These are phyloP conservation scores for Cubamyces lactineus DNA, from an alignment of 768 basidiomycete genomes.

Conservation along the genomic window DNA sequence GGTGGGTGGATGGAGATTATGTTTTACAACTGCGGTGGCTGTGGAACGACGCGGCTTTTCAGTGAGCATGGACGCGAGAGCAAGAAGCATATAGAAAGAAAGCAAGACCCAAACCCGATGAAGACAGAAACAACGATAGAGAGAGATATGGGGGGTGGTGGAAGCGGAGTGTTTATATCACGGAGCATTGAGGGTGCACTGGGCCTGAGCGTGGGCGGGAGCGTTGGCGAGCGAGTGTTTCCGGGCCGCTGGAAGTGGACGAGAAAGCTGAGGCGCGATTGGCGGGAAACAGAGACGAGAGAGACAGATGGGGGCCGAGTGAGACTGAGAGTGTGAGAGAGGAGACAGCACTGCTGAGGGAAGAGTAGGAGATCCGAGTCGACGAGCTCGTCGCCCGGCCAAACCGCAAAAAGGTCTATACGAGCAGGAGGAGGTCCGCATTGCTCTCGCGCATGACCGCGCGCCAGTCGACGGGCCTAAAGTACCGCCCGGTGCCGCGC, in stretches of 20 bases:
- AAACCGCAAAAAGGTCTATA: slow-evolving; percentile 41
- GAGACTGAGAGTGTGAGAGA: too few species aligned
- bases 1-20: slow-evolving; percentile 4
- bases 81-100: neutral
- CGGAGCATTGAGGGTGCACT: too few species aligned
- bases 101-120: slow-evolving; percentile 9
- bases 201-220: too few species aligned
- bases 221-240: too few species aligned
- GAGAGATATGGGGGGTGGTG: neutral
- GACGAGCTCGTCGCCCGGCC: too few species aligned
- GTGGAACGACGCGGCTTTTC: slow-evolving; percentile 15
- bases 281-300: too few species aligned
- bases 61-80: slow-evolving; percentile 13
- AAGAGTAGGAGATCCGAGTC: too few species aligned
- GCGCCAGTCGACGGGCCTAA: slow-evolving; percentile 62
- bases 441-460: slow-evolving; percentile 48
- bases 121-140: neutral
- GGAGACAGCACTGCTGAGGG: too few species aligned
- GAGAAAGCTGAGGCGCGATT: too few species aligned
- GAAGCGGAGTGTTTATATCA: slow-evolving; percentile 40
- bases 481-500: slow-evolving; percentile 21
- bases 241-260: too few species aligned
- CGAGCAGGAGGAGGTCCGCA: slow-evolving; percentile 55
- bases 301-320: too few species aligned
- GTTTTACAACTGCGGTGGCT: slow-evolving; percentile 16